phyloP scores from a whole-genome alignment of 371 early-diverging fungal genomes.

The Encephalitozoon hellem region DNA sequence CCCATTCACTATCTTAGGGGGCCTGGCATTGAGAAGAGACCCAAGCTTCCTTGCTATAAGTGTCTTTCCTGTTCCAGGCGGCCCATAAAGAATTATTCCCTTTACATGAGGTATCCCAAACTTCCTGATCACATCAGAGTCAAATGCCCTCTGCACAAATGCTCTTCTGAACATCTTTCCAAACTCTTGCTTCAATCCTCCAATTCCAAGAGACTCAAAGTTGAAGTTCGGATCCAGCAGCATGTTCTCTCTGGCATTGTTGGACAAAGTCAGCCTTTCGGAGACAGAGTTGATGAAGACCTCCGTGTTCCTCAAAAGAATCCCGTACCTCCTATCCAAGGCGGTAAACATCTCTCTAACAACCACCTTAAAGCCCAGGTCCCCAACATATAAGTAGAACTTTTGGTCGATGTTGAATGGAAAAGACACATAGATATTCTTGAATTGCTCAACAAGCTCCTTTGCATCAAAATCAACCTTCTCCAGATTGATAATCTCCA shows the following conservation, averaged over 20 bases:
- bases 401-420: constrained; percentile 51
- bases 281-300: constrained; percentile 37
- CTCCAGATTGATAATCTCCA: constrained; percentile 27
- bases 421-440: constrained; percentile 4
- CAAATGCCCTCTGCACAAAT: constrained; percentile 94
- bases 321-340: constrained; percentile 23
- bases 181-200: constrained; percentile 93
- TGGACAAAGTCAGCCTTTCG: constrained; percentile 20
- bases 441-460: constrained; percentile 31
- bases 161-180: constrained; percentile 91
- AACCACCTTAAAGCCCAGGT: constrained; percentile 21
- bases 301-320: constrained; percentile 41
- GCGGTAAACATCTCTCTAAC: constrained; percentile 39
- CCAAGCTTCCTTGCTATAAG: constrained; percentile 97
- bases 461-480: constrained; percentile 34
- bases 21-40: constrained; percentile 85
- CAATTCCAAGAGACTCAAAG: constrained; percentile 96
- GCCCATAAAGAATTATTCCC: constrained; percentile 72
- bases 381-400: constrained; percentile 31
- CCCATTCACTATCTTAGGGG: constrained; percentile 92
- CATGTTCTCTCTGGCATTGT: constrained; percentile 29
- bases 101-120: constrained; percentile 92
- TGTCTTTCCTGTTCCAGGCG: constrained; percentile 97
- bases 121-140: constrained; percentile 81
- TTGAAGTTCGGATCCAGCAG: constrained; percentile 76